Evolutionary conservation across 768 basidiomycete genomes (phyloP), one percentile per base, ranked within the genome.

Genomic region (Mycena indigotica): DNA sequence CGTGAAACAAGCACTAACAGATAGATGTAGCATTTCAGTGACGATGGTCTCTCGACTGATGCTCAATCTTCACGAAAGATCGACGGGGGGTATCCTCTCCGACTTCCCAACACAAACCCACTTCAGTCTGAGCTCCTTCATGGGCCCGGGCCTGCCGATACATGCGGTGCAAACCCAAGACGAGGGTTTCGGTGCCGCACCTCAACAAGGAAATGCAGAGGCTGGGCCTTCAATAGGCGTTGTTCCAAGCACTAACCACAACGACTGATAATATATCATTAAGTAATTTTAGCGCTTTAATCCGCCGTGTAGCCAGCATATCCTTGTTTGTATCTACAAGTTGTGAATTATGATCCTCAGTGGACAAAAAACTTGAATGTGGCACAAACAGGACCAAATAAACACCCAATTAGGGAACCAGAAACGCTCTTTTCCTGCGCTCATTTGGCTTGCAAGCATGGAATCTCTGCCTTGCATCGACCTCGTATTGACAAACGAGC

Each of bases 51-150:
- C 52, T 6, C 52, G 52, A 5, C 40, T 53, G 38, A 23, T 53
- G 52, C 32, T 53, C 38, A 53, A 53, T 28, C n/a, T 53, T 5
- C 52, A 53, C 39, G 10, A 53, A 45, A 48, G 46, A 44, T 21
- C 8, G 41, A 44, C 41, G 21, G 5, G 12, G 41, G 13, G 41
- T n/a, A 44, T 44, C 21, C 23, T 44, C n/a, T 44, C 41, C 15
- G 41, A 13, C 15, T 13, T 21, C 15, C 8, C 12, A 21, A 10
- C n/a, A n/a, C 35, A 10, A 10, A 38, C 35, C 35, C 12, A 38
- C 35, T 10, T 38, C 12, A 10, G 12, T 10, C 35, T 38, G 35
- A 38, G 35, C 35, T n/a, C n/a, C n/a, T n/a, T n/a, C n/a, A 35
- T 35, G 32, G 32, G 32, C 32, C 32, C 17, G 32, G 32, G 32